Conservation (phyloP, 2,329 filamentous ascomycete genomes). For the Rachicladosporium sp. region DNA sequence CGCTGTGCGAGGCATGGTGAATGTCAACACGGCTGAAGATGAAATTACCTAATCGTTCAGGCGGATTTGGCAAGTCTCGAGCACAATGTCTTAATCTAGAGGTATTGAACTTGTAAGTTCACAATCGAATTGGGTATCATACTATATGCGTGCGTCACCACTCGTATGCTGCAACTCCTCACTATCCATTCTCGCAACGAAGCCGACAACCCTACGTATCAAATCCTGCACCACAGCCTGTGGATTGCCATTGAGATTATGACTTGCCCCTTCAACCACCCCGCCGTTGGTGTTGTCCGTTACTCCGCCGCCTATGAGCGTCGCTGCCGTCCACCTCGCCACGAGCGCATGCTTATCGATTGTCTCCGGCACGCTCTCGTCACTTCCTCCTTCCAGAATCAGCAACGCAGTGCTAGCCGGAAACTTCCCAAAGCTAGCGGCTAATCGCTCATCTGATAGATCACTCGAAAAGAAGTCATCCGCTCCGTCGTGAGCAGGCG, state of each 20-base stretch:
- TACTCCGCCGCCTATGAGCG: constrained; percentile 31
- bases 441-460: constrained; percentile 46
- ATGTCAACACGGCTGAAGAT: too few species aligned
- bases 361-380: constrained; percentile 49
- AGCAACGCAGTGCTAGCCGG: constrained; percentile 41
- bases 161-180: constrained; percentile 6
- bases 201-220: constrained; percentile 38
- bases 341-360: constrained; percentile 49
- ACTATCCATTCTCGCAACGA: constrained; percentile 26
- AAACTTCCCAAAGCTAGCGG: constrained; percentile 53
- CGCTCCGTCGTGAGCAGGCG: constrained; percentile 48
- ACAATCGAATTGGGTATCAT: background rate
- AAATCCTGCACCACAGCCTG: constrained; percentile 38
- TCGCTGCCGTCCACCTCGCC: constrained; percentile 41
- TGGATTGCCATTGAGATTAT: constrained; percentile 38
- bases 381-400: constrained; percentile 53
- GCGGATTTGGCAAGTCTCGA: too few species aligned
- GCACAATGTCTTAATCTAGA: too few species aligned
- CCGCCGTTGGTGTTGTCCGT: constrained; percentile 39
- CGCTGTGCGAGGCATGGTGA: too few species aligned
- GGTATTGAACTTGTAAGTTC: too few species aligned
- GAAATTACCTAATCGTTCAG: too few species aligned
- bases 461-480: constrained; percentile 87
- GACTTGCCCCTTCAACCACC: constrained; percentile 37
- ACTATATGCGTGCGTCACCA: constrained; percentile 4